Evolutionary conservation across 306 rosid species (phyloP).

Genomic region (Styphnolobium japonicum): DNA sequence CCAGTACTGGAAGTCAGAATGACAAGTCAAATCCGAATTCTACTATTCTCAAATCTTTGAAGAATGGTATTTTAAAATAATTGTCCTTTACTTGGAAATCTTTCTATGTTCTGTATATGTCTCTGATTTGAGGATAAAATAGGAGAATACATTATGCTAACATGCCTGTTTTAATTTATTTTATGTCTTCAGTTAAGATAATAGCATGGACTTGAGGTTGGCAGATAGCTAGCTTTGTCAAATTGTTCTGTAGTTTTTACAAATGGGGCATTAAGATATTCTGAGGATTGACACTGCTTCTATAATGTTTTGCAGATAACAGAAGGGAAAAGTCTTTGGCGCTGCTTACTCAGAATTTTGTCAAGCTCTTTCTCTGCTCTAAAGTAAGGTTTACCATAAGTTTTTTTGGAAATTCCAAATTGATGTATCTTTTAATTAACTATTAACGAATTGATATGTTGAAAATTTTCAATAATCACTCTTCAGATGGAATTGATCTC

Average conservation of each 20-base stretch:
- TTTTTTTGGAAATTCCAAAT: not conserved
- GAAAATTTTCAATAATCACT: not conserved
- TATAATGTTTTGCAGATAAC: conserved; percentile 44
- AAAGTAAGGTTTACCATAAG: conserved; percentile 43
- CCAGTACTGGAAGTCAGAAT: conserved; percentile 57
- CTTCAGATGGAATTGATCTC: conserved; percentile 57
- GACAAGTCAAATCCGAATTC: conserved; percentile 42
- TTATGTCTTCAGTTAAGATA: not conserved
- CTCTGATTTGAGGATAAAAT: not conserved
- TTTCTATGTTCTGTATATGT: not conserved
- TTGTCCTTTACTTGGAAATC: not conserved
- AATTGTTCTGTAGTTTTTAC: not conserved
- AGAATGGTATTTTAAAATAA: conserved; percentile 28
- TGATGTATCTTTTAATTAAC: not conserved
- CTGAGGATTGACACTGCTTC: not conserved
- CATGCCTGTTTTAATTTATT: not conserved
- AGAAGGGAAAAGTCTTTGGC: conserved; percentile 76
- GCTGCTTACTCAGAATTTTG: conserved; percentile 76
- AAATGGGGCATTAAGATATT: not conserved
- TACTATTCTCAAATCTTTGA: conserved; percentile 10
- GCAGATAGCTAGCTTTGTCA: not conserved
- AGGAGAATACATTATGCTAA: not conserved
- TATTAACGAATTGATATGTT: not conserved
- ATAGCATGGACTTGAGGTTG: not conserved
- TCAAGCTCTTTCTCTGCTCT: conserved; percentile 81